Conservation (phyloP, 202 grass and related monocot species). For the Schoenoplectus triqueter region DNA sequence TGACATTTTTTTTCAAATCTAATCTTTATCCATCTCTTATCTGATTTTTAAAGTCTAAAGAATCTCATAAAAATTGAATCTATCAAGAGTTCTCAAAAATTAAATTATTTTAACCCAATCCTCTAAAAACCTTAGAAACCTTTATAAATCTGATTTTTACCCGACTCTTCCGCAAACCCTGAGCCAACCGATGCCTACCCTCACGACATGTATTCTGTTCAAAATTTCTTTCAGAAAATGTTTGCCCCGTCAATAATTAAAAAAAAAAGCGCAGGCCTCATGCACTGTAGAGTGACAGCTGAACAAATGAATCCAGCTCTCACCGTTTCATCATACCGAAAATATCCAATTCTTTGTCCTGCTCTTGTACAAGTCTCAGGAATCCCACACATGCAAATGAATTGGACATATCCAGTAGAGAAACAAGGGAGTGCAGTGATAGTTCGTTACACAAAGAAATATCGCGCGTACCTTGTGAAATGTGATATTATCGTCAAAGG, state of each 20-base stretch:
- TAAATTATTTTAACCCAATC: too few species aligned
- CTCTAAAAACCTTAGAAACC: too few species aligned
- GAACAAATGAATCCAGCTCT: neutral
- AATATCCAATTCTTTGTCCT: too few species aligned
- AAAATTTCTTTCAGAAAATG: neutral
- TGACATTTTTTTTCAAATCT: too few species aligned
- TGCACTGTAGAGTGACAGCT: conserved; percentile 25
- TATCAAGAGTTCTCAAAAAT: too few species aligned
- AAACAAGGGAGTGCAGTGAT: neutral
- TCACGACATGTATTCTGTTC: neutral
- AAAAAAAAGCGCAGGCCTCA: neutral
- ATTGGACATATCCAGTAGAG: neutral
- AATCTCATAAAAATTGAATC: too few species aligned
- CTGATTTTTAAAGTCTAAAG: too few species aligned
- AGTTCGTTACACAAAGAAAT: conserved; percentile 16
- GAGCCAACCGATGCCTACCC: too few species aligned
- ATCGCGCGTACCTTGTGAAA: conserved; percentile 88
- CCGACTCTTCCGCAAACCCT: too few species aligned
- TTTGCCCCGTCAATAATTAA: neutral
- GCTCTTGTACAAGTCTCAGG: too few species aligned
- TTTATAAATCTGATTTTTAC: too few species aligned
- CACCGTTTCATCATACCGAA: neutral
- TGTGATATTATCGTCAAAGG: conserved; percentile 98
- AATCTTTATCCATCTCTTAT: too few species aligned
- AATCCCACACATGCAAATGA: neutral